Conservation (phyloP, 1,284 basidiomycete genomes). For the Erythrobasidium hasegawianum region DNA sequence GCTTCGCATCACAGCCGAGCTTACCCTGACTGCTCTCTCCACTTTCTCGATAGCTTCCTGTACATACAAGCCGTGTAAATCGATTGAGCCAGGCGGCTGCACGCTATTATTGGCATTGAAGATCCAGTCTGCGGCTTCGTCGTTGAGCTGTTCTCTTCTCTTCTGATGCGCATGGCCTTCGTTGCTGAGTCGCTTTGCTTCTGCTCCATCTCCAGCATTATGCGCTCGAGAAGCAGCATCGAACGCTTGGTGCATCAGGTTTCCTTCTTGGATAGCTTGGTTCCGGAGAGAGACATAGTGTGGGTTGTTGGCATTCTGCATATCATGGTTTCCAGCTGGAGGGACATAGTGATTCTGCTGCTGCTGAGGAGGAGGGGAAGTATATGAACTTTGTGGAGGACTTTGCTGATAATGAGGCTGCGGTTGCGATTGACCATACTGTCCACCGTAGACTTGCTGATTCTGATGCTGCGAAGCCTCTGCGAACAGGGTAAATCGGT, state of each 20-base stretch:
- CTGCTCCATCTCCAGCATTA: constrained; percentile 64
- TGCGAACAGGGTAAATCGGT: background rate
- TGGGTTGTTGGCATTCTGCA: constrained; percentile 39
- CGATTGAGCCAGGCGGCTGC: constrained; percentile 68
- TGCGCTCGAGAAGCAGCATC: constrained; percentile 53
- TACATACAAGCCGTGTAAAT: constrained; percentile 78
- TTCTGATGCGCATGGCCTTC: constrained; percentile 76
- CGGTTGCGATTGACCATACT: background rate
- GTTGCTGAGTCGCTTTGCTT: constrained; percentile 76
- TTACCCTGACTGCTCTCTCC: constrained; percentile 43
- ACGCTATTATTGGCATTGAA: constrained; percentile 84
- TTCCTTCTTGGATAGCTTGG: constrained; percentile 67
- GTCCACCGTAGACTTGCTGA: background rate
- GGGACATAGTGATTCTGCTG: constrained; percentile 2
- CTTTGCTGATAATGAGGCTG: constrained; percentile 3
- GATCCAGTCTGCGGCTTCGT: constrained; percentile 84
- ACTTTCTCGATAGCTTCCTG: constrained; percentile 61
- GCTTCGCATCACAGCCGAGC: too few relatives aligned
- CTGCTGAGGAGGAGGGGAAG: background rate
- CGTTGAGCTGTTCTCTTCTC: constrained; percentile 76
- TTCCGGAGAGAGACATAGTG: constrained; percentile 67
- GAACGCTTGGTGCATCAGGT: constrained; percentile 63
- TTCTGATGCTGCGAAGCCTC: constrained; percentile 1
- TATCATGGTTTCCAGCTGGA: constrained; percentile 5
- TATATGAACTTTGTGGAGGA: background rate